Evolutionary conservation across 768 basidiomycete species (phyloP).

Genomic region (Mycena galopus): DNA sequence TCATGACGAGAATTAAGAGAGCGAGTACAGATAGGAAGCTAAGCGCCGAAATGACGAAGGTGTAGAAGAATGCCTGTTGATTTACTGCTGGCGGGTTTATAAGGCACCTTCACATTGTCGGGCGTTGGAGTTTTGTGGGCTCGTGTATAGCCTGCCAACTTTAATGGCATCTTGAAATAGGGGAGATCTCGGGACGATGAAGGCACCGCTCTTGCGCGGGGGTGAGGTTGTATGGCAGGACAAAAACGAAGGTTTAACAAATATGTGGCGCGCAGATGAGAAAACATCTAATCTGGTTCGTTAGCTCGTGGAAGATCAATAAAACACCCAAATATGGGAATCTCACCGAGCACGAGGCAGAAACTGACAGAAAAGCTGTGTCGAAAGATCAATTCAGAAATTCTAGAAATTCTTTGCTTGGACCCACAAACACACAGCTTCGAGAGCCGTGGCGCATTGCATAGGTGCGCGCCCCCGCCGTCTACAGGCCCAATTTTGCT

Average conservation of each 20-base stretch:
- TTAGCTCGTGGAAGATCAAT: background rate
- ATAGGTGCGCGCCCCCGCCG: background rate
- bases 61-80: slow-evolving; percentile 11
- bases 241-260: background rate
- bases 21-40: slow-evolving; percentile 21
- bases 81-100: slow-evolving; percentile 19
- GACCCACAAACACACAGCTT: slow-evolving; percentile 22
- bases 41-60: slow-evolving; percentile 14
- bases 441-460: too few species aligned
- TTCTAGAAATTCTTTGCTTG: background rate
- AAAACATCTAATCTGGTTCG: slow-evolving; percentile 11
- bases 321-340: slow-evolving; percentile 10
- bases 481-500: too few species aligned
- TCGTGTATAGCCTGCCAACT: slow-evolving; percentile 1
- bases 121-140: too few species aligned
- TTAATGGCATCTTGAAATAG: background rate
- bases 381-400: background rate
- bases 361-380: slow-evolving; percentile 12
- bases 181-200: slow-evolving; percentile 45
- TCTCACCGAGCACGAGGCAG: slow-evolving; percentile 7
- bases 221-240: background rate
- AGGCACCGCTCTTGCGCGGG: background rate
- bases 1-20: slow-evolving; percentile 32
- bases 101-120: slow-evolving; percentile 19
- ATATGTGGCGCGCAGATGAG: slow-evolving; percentile 28